phyloP scores from a whole-genome alignment of 768 basidiomycete genomes.

The Leccinum sublutescens region DNA sequence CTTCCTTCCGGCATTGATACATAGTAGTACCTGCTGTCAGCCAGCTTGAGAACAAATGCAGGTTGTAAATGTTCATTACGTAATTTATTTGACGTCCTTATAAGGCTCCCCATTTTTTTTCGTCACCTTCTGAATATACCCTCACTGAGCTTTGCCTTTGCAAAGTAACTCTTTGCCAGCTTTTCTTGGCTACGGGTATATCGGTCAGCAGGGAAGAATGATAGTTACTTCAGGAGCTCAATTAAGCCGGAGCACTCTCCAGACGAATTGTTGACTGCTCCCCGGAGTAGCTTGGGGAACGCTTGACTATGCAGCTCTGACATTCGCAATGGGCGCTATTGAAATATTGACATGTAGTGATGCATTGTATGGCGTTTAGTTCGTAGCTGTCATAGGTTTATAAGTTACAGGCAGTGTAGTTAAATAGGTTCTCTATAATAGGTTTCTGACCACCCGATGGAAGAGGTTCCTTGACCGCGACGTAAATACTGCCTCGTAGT shows the following conservation, averaged over 20 bases:
- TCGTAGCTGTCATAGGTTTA: not conserved
- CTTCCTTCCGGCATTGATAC: slow-evolving; percentile 30
- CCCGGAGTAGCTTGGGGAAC: slow-evolving; percentile 44
- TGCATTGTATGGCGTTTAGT: not conserved
- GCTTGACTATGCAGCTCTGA: slow-evolving; percentile 78
- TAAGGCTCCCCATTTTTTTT: not conserved
- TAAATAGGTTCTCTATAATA: not conserved
- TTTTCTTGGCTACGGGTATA: slow-evolving; percentile 52
- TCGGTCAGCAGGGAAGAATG: slow-evolving; percentile 43
- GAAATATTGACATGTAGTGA: not conserved
- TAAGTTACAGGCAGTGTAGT: not conserved
- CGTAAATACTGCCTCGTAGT: not conserved
- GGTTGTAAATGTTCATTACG: slow-evolving; percentile 6
- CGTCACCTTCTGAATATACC: slow-evolving; percentile 5
- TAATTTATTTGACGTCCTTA: slow-evolving; percentile 7
- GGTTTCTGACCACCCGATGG: not conserved
- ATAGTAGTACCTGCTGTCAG: not conserved
- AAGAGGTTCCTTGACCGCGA: not conserved
- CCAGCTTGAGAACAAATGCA: not conserved
- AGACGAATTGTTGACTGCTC: slow-evolving; percentile 38
- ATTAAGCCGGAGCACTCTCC: slow-evolving; percentile 79
- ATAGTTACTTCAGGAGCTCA: slow-evolving; percentile 44
- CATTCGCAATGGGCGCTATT: slow-evolving; percentile 36
- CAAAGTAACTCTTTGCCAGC: slow-evolving; percentile 56
- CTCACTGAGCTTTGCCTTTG: slow-evolving; percentile 30